Conservation (phyloP, 78 protist species). For the slime mould (Dictyostelium discoideum) region dicty_2.7 NC_007088.5:4463501-4464000, state of each 20-base stretch:
- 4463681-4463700: slow-evolving; percentile 64
- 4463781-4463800: slow-evolving; percentile 56
- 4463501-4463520: slow-evolving; percentile 19
- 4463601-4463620: slow-evolving; percentile 33
- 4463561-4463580: slow-evolving; percentile 43
- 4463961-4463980: not conserved
- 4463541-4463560: slow-evolving; percentile 46
- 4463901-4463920: not conserved
- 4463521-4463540: slow-evolving; percentile 55
- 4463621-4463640: slow-evolving; percentile 51
- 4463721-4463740: slow-evolving; percentile 58
- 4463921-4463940: not conserved
- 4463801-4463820: slow-evolving; percentile 79
- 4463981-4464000: not conserved
- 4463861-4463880: slow-evolving; percentile 23
- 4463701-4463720: slow-evolving; percentile 58
- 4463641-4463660: slow-evolving; percentile 63
- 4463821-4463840: slow-evolving; percentile 54
- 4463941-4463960: not conserved
- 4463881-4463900: not conserved
- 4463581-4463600: slow-evolving; percentile 49
- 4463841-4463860: slow-evolving; percentile 57
- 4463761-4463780: slow-evolving; percentile 77
- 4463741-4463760: slow-evolving; percentile 48
- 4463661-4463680: slow-evolving; percentile 51